Base-by-base conservation (phyloP, 139 green algal species). In the Chlamydomonas incerta region DNA sequence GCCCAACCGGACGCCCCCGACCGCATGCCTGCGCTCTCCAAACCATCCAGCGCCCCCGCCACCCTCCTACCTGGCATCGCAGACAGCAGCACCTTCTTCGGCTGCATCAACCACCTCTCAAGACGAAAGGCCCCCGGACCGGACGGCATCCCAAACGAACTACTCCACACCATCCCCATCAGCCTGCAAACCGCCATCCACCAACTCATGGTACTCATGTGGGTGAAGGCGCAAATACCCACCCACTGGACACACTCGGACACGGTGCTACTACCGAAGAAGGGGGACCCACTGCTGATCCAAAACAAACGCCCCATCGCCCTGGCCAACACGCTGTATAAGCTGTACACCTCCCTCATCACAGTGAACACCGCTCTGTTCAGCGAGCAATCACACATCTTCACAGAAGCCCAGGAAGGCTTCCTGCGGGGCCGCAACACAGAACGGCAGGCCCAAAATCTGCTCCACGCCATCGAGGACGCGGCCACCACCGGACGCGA, bases 351-450 rank as follows among this genome's bases (percentile, higher is more conserved):
- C n/a, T n/a, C n/a, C n/a, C n/a, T n/a, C n/a, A n/a, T n/a, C n/a
- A n/a, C 86, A 87, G 58, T 52, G 88, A 66, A 33, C 60, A 74
- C 75, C 52, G 90, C 87, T 0, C 57, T 91, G 4, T 92, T 90
- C 80, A 93, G 90, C 28, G 41, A 92, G 0, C 92, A 86, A 82
- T 92, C 88, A 0, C 50, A 80, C n/a, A 66, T 91, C 23, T 52
- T 91, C 21, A 90, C 87, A 0, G 20, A 63, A 8, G 60, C 72
- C 24, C 72, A 92, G 4, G 46, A 21, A 6, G 76, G 85, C 23
- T 80, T 83, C 50, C 21, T 2, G 1, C 2, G 34, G n/a, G 50
- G 1, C 9, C 2, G 1, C 41, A 26, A 52, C 2, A n/a, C n/a
- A n/a, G n/a, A n/a, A n/a, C n/a, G n/a, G n/a, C n/a, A n/a, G n/a